Base-by-base conservation (phyloP, 225 moss, liverwort and hornwort species). In the Pleurozium schreberi region DNA sequence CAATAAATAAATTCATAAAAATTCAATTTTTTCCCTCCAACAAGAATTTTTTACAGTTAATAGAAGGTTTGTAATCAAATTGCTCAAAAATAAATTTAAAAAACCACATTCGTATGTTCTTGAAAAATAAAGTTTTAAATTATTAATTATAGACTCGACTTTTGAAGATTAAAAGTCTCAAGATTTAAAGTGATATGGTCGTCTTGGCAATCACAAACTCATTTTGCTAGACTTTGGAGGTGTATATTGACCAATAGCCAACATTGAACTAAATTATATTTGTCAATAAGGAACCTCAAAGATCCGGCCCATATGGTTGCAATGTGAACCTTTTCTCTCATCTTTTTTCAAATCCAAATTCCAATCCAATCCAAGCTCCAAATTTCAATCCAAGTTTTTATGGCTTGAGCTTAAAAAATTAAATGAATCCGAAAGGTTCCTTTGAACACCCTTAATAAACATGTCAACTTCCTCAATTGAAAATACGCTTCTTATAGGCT, bases 371-470 rank as follows among this genome's bases (percentile, higher is more conserved):
- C n/a, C n/a, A n/a, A n/a, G n/a, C n/a, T n/a, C n/a, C n/a, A 16
- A 43, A 71, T 42, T 28, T 3, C 2, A 9, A 43, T 71, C 17
- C 28, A 43, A 71, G 5, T 28, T 43, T 27, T 27, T 43, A 16
- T 43, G 2, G 16, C 10, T 26, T 43, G 16, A 16, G 1, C 43
- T 71, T 43, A 3, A 27, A 17, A 45, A 30, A 6, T 4, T 18
- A 73, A 30, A 45, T 73, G 10, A 45, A 30, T 0, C 1, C 4
- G 1, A 10, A 26, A 45, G 5, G 2, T 10, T 28, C 0, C 30
- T 4, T 28, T 30, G n/a, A 7, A 6, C 12, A 22, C 12, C 21
- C 1, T 67, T 4, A 11, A 67, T 19, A 38, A 67, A 21, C 8
- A 4, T 20, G 38, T 12, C 21, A 21, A 21, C 6, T 38, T 6